Evolutionary conservation across 257 asterid genomes (phyloP).

Genomic region (Plantago major): DNA sequence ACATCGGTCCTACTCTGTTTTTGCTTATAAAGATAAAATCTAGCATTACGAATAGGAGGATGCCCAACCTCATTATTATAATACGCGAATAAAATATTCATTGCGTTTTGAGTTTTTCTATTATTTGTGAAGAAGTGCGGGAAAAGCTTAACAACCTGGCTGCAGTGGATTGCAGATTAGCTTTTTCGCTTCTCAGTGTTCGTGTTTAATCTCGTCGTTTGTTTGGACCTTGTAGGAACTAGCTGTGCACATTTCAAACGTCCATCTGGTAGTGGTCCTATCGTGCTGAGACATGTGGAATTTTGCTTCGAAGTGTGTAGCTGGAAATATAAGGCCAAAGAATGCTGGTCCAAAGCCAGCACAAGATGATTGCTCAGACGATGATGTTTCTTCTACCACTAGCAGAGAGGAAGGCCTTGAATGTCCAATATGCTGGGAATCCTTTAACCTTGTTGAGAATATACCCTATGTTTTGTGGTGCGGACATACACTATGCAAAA

Average conservation of each 20-base stretch:
- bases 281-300: slow-evolving; percentile 50
- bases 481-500: slow-evolving; percentile 89
- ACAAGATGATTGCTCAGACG: slow-evolving; percentile 67
- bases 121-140: no score
- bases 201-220: slow-evolving; percentile 7
- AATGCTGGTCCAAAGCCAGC: slow-evolving; percentile 33
- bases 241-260: slow-evolving; percentile 23
- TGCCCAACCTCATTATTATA: no score
- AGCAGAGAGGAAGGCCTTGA: slow-evolving; percentile 73
- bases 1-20: neutral
- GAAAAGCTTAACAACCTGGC: neutral
- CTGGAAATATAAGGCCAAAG: slow-evolving; percentile 51
- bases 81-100: no score
- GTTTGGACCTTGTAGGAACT: slow-evolving; percentile 19
- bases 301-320: slow-evolving; percentile 63
- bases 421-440: slow-evolving; percentile 94
- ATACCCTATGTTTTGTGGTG: slow-evolving; percentile 89
- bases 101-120: no score
- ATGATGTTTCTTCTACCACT: slow-evolving; percentile 53
- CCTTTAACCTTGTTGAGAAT: slow-evolving; percentile 85
- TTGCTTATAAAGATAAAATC: no score
- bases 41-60: no score
- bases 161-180: neutral
- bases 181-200: neutral
- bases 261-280: slow-evolving; percentile 19